Conservation (phyloP, 768 basidiomycete genomes). For the Lepiota brunneoincarnata region DNA sequence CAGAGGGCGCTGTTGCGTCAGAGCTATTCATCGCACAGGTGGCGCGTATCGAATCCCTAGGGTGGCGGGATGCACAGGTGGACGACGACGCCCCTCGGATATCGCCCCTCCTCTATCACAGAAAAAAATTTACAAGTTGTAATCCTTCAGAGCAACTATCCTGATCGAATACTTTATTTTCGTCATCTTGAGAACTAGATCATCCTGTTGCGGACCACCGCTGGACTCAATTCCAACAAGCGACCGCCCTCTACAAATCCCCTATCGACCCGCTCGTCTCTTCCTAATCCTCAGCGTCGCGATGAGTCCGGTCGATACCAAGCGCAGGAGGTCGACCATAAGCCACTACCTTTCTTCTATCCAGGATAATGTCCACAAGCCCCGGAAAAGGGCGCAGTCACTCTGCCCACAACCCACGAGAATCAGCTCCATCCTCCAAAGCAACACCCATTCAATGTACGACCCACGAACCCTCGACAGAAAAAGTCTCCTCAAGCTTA, state of each 20-base stretch:
- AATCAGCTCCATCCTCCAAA: constrained; percentile 2
- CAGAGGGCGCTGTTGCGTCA: background rate
- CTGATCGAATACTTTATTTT: too few species aligned
- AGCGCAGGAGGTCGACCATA: constrained; percentile 1
- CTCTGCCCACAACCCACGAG: constrained; percentile 1
- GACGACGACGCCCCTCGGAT: background rate
- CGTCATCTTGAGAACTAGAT: too few species aligned
- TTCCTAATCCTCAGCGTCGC: background rate
- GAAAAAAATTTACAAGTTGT: constrained; percentile 8
- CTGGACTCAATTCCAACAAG: too few species aligned
- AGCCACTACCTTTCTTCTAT: background rate
- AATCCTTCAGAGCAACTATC: background rate
- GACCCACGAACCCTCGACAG: background rate
- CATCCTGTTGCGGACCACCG: too few species aligned
- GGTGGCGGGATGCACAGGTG: background rate
- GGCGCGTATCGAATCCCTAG: constrained; percentile 9
- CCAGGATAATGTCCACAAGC: background rate
- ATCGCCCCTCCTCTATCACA: constrained; percentile 8
- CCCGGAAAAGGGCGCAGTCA: constrained; percentile 1
- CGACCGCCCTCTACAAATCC: too few species aligned
- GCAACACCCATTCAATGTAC: background rate
- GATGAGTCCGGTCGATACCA: background rate
- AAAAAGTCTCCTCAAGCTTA: constrained; percentile 4
- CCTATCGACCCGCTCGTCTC: background rate
- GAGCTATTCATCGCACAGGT: constrained; percentile 12